Evolutionary conservation across 352 stramenopile genomes (phyloP), one percentile per base, ranked within the genome.

Genomic region (Blastocystis sp.): DNA sequence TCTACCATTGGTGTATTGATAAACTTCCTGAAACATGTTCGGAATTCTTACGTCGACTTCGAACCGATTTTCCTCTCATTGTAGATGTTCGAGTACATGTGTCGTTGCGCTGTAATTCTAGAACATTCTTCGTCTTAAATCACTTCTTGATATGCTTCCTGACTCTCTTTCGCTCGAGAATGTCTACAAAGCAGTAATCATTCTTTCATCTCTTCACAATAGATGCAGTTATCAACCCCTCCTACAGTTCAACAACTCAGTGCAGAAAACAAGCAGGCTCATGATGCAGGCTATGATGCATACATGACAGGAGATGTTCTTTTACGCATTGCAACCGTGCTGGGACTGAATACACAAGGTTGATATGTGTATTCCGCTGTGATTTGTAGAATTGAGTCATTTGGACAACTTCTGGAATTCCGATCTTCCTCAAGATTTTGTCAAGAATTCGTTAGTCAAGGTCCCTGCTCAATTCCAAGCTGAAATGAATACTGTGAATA

Each of bases 261-360:
- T 16, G 21, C 32, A 29, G 24, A 39, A 0, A n/a, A n/a, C 21
- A 29, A 43, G 46, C 71, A 83, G 49, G 49, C 51, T 29, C 71
- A 83, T 63, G 71, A 83, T 42, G 71, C 71, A 0, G 71, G 71
- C 16, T 83, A 52, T 43, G 71, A 83, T 43, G 49, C 71, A 24
- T 83, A 65, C 51, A 83, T 83, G 71, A 83, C 71, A 5, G 71
- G 71, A 29, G 24, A 9, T 29, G 19, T 83, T 32, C 32, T 83
- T 21, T 29, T 83, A 42, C 46, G 43, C 14, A 9, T 83, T 52
- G 71, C 46, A 24, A 51, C 57, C 4, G 9, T 32, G 39, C 35
- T 83, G 49, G 51, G 54, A 4, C 21, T 83, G 12, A 42, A 63
- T 37, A n/a, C 52, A 37, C 21, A 49, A 12, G 35, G 71, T 67